Percentiles rank a stretch among this genome's conserved stretches.
phyloP scores from a whole-genome alignment of 148 eudicot genomes.

The Spergularia bocconei region DNA sequence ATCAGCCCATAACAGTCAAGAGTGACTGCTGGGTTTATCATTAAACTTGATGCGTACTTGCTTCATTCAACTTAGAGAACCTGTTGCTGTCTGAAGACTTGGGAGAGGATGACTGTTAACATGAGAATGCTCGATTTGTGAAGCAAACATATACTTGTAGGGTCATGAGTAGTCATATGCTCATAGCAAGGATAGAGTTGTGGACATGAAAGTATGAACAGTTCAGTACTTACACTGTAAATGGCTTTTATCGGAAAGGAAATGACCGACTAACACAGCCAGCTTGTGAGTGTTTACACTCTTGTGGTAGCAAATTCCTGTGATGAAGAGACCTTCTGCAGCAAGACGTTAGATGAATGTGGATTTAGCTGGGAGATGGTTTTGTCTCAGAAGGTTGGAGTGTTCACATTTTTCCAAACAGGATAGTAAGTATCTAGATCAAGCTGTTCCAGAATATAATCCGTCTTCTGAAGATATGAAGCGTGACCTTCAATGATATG shows the following conservation, averaged over 20 bases:
- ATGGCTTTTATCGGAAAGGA: constrained; percentile 2
- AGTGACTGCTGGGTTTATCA: too few species aligned
- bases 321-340: neutral
- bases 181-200: neutral
- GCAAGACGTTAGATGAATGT: neutral
- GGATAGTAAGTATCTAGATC: constrained; percentile 66
- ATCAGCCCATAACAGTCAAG: too few species aligned
- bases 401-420: constrained; percentile 31
- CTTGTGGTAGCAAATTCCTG: neutral
- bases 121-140: neutral
- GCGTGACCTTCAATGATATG: constrained; percentile 65
- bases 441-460: constrained; percentile 57
- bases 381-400: neutral
- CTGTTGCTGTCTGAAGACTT: neutral
- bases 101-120: neutral
- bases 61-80: neutral
- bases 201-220: neutral
- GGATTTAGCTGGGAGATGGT: neutral
- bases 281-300: neutral
- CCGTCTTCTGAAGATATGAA: constrained; percentile 59
- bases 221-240: neutral
- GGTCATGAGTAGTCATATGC: neutral
- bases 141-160: neutral
- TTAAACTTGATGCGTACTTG: neutral
- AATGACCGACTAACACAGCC: constrained; percentile 9